Evolutionary conservation across 1,139 yeast genomes (phyloP), one percentile per base, ranked within the genome.

Genomic region (Scheffersomyces parashehatae): DNA sequence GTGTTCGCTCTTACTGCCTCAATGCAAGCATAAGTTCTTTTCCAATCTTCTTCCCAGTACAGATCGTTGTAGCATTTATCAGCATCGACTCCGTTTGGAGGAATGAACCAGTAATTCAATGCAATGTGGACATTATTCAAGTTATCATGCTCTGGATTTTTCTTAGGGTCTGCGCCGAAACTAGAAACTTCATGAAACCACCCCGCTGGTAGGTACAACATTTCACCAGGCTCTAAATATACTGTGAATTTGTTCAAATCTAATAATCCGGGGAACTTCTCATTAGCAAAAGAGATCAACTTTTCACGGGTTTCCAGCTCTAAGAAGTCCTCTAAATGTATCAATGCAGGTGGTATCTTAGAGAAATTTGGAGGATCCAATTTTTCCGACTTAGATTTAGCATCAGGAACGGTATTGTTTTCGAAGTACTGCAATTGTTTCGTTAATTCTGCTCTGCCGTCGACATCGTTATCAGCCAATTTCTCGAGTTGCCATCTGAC

Each of bases 141-240:
- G n/a, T 53, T 48, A n/a, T 33, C 9, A 20, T 41, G 15, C 29
- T 47, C 39, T 8, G 45, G 7, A 41, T 31, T 15, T 20, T 20
- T 10, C 11, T 5, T 47, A 12, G 46, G 38, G 5, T 40, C 53
- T 4, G 44, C 54, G 0, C 85, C 83, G 58, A 70, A 82, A n/a
- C 88, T 82, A 26, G 86, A 77, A 1, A 85, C 93, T 59, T 85
- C 93, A 58, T 85, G 93, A 56, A 85, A 85, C 91, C 91, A 85
- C 1, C 91, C 89, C 1, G 87, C 77, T 0, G 93, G 93, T 20
- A 85, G 60, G 53, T 79, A 85, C 29, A 85, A 60, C 83, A 83
- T 79, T 38, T 84, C 82, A 0, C 89, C 89, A 0, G 84, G 81
- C 13, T 72, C 59, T 28, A 85, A 53, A 63, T 77, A 69, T 3